Conservation (phyloP, 352 stramenopile genomes). For the Thraustotheca clavata region DNA sequence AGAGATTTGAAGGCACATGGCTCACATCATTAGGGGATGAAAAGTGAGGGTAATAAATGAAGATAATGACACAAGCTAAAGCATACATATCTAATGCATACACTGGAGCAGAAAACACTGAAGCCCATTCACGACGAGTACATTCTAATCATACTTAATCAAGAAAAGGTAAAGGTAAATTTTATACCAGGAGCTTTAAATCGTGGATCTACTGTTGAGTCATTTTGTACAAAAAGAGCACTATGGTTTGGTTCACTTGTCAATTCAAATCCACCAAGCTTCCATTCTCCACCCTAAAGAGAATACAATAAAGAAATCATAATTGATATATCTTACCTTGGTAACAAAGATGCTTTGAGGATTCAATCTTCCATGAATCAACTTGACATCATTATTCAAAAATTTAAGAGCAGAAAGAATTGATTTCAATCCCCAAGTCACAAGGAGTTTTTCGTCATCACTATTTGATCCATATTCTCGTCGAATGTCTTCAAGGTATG, state of each 20-base stretch:
- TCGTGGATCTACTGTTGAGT: constrained; percentile 80
- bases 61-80: constrained; percentile 71
- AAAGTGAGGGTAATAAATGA: constrained; percentile 57
- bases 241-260: constrained; percentile 78
- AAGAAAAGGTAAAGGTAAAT: constrained; percentile 24
- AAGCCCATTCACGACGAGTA: constrained; percentile 68
- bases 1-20: constrained; percentile 35
- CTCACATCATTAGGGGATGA: constrained; percentile 11
- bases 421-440: constrained; percentile 91
- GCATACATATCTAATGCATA: constrained; percentile 66
- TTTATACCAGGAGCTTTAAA: constrained; percentile 68
- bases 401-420: constrained; percentile 91
- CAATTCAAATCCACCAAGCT: constrained; percentile 90
- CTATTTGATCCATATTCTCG: constrained; percentile 45
- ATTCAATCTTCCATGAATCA: constrained; percentile 86
- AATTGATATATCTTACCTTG: constrained; percentile 31
- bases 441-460: constrained; percentile 72
- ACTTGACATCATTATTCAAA: constrained; percentile 90
- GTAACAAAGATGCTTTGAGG: constrained; percentile 92
- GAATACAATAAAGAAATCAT: neutral
- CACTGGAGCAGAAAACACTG: constrained; percentile 37
- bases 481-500: constrained; percentile 78
- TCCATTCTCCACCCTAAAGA: constrained; percentile 88
- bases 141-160: constrained; percentile 57
- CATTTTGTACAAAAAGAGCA: constrained; percentile 45